Conservation (phyloP, 106 monocot genomes). For the Platanthera guangdongensis region DNA sequence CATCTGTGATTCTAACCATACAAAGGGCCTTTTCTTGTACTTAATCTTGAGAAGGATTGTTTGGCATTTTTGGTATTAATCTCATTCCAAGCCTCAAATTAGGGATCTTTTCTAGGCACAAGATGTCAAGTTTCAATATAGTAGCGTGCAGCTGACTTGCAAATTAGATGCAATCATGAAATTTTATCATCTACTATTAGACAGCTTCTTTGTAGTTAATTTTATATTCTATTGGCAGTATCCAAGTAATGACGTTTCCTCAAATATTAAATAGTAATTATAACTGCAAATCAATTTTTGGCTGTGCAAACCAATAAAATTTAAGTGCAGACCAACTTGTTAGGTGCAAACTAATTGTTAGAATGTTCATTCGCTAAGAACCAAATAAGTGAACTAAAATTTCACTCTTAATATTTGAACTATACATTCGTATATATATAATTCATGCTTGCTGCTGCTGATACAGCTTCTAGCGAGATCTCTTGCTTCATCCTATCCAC, state of each 20-base stretch:
- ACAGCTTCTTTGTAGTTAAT: not conserved
- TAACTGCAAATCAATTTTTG: no score
- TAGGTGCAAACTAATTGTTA: no score
- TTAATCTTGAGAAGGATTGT: not conserved
- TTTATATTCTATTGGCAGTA: not conserved
- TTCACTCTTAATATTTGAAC: no score
- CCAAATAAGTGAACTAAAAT: no score
- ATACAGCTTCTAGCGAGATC: no score
- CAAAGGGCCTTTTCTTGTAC: not conserved
- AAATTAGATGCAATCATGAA: not conserved
- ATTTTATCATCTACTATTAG: not conserved
- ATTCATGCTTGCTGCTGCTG: no score
- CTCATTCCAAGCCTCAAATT: no score
- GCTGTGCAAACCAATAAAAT: no score
- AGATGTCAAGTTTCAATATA: not conserved
- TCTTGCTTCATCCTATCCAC: no score
- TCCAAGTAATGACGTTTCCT: not conserved
- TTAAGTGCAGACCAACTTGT: no score
- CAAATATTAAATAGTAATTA: not conserved
- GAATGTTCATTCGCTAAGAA: no score
- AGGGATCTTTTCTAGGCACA: not conserved
- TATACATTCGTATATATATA: no score
- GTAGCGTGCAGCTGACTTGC: not conserved
- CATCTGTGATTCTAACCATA: not conserved
- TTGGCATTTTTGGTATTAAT: not conserved